phyloP scores from a whole-genome alignment of 129 eudicot species.

The carrot (Daucus carota) region DNA sequence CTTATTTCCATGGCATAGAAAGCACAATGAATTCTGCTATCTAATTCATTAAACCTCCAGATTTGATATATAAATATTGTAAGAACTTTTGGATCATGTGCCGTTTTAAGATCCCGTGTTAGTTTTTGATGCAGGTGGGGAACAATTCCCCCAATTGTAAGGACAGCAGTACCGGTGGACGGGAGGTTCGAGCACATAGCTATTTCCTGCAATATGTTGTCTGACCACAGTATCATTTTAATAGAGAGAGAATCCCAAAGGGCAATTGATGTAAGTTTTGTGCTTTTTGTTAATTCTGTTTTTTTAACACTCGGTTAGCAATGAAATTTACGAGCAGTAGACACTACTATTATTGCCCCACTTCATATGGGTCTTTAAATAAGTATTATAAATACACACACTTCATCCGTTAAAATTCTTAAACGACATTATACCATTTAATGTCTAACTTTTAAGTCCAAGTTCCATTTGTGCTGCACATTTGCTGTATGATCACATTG shows the following conservation, averaged over 20 bases:
- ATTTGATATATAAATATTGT: no score
- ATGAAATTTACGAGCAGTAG: neutral
- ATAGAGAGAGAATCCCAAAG: constrained; percentile 72
- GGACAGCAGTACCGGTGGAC: constrained; percentile 94
- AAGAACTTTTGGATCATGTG: neutral
- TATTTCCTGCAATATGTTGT: constrained; percentile 66
- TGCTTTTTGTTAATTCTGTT: neutral
- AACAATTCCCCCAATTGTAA: constrained; percentile 61
- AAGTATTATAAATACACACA: no score
- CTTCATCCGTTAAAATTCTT: no score
- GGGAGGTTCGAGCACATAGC: constrained; percentile 97
- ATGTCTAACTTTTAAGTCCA: neutral
- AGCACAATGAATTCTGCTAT: no score
- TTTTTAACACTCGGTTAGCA: neutral
- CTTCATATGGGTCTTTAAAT: no score
- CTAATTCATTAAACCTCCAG: neutral
- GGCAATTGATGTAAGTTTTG: constrained; percentile 65
- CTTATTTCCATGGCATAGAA: no score
- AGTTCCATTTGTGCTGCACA: neutral
- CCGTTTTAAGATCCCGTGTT: neutral
- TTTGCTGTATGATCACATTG: neutral
- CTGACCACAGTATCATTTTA: constrained; percentile 78
- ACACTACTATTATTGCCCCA: no score
- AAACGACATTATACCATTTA: neutral
- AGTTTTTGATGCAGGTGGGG: constrained; percentile 41